Conservation (phyloP, 306 rosid species). For the Lathyrus sativus region DNA sequence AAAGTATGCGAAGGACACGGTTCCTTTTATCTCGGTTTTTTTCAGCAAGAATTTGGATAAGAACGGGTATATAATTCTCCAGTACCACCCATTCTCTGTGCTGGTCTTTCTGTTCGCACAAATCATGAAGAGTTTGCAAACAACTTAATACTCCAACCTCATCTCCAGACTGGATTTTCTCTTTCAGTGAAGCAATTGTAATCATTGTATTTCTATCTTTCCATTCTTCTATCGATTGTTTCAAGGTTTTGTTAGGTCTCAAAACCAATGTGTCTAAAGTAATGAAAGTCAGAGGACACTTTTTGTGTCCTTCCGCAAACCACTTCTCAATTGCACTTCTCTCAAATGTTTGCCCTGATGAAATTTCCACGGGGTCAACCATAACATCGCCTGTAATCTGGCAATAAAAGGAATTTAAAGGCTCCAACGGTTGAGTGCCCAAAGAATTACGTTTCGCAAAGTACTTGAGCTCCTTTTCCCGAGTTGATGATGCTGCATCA, state of each 20-base stretch:
- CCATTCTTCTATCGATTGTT: slow-evolving; percentile 73
- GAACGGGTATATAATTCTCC: slow-evolving; percentile 62
- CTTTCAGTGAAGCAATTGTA: slow-evolving; percentile 43
- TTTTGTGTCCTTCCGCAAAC: slow-evolving; percentile 58
- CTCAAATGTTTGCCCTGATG: slow-evolving; percentile 64
- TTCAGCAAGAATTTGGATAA: slow-evolving; percentile 52
- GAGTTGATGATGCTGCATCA: slow-evolving; percentile 72
- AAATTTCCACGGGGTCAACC: slow-evolving; percentile 80
- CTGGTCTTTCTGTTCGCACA: slow-evolving; percentile 55
- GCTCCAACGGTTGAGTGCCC: slow-evolving; percentile 51
- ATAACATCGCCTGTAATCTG: slow-evolving; percentile 56
- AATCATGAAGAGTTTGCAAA: slow-evolving; percentile 28
- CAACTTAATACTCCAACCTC: slow-evolving; percentile 29
- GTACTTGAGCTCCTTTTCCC: slow-evolving; percentile 64
- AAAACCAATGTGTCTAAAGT: slow-evolving; percentile 51
- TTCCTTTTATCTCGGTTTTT: slow-evolving; percentile 58
- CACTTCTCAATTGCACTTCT: slow-evolving; percentile 69
- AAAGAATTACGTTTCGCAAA: slow-evolving; percentile 57
- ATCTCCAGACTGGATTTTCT: slow-evolving; percentile 50
- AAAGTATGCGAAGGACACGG: slow-evolving; percentile 53
- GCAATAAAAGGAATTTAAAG: slow-evolving; percentile 57
- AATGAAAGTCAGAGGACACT: slow-evolving; percentile 61
- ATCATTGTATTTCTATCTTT: slow-evolving; percentile 64
- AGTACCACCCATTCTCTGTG: slow-evolving; percentile 62
- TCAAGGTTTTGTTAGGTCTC: slow-evolving; percentile 64